Percentiles rank a stretch among this genome's conserved stretches.
phyloP scores from a whole-genome alignment of 2,329 filamentous ascomycete genomes.

The Fusarium pseudonygamai region DNA sequence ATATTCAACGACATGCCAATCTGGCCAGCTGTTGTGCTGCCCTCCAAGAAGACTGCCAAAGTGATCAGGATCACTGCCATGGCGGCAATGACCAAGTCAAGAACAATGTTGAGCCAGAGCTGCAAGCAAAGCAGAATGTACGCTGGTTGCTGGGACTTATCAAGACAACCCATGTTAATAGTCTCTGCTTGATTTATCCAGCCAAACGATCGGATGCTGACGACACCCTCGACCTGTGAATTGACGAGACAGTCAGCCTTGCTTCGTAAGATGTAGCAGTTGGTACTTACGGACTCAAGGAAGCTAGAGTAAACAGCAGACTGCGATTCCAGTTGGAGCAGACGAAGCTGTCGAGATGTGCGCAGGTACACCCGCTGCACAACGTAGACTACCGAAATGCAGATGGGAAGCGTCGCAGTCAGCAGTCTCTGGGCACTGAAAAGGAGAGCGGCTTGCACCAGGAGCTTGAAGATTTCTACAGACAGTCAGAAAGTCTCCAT shows the following conservation, averaged over 20 bases:
- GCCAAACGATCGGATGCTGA: not conserved
- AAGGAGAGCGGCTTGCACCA: not conserved
- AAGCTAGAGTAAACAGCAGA: not conserved
- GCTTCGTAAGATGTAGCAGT: no score
- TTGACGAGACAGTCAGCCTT: not conserved
- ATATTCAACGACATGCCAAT: not conserved
- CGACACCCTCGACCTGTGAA: not conserved
- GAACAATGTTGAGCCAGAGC: not conserved
- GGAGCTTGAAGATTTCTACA: not conserved
- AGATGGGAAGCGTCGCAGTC: not conserved
- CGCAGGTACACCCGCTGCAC: not conserved
- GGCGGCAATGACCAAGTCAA: not conserved
- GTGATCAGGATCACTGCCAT: not conserved
- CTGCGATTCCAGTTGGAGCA: not conserved
- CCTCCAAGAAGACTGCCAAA: not conserved
- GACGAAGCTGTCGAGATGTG: not conserved
- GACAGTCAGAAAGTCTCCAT: accelerated
- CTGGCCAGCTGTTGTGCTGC: not conserved
- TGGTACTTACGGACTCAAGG: not conserved
- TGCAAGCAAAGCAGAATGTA: not conserved
- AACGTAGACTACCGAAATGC: not conserved
- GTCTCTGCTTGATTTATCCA: not conserved
- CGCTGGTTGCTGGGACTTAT: not conserved
- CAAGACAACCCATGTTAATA: not conserved
- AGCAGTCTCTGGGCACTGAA: not conserved